Base-by-base conservation (phyloP, 768 basidiomycete genomes). In the Amanita muscaria region DNA sequence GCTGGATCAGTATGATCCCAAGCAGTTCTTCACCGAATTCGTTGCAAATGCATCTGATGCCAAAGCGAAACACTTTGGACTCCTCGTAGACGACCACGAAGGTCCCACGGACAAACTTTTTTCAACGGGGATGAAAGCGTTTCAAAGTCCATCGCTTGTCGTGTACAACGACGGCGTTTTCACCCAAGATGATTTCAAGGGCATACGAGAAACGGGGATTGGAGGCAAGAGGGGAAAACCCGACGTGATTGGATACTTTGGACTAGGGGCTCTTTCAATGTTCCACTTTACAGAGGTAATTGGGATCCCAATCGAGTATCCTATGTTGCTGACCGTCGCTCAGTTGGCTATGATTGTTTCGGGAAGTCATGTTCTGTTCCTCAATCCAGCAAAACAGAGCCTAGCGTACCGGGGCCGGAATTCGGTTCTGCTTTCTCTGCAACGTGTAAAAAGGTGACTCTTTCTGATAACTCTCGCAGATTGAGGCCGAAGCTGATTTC, bases 41-140 rank as follows among this genome's bases (percentile, higher is more conserved):
- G 46, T 77, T 5, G 76, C 76, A 1, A 78, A 78, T 46, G 76
- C 76, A 1, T 59, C 60, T 4, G 76, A 77, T 51, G 76, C 75
- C 0, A 55, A 56, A 8, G 76, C 76, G 0, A 65, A 60, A 2
- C 51, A 56, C n/a, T 72, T 77, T 47, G 51, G 57, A 2, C 51
- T 75, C 15, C 47, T 72, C 1, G 42, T 73, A 5, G 70, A 75
- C 45, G 56, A 65, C n/a, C 30, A 38, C 5, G 32, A 31, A 4
- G 38, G 40, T 24, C 32, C 34, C 5, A 27, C 46, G 5, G 11
- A 50, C 2, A 44, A 48, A 16, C 27, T 70, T 10, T 40, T 76
- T 12, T 65, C 65, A 5, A 51, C 56, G 9, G 44, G 55, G 4
- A 60, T 77, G 66, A 49, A 48, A 2, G 36, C 52, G 2, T 64